phyloP scores from a whole-genome alignment of 257 asterid species.

The Orobanche coerulescens region DNA sequence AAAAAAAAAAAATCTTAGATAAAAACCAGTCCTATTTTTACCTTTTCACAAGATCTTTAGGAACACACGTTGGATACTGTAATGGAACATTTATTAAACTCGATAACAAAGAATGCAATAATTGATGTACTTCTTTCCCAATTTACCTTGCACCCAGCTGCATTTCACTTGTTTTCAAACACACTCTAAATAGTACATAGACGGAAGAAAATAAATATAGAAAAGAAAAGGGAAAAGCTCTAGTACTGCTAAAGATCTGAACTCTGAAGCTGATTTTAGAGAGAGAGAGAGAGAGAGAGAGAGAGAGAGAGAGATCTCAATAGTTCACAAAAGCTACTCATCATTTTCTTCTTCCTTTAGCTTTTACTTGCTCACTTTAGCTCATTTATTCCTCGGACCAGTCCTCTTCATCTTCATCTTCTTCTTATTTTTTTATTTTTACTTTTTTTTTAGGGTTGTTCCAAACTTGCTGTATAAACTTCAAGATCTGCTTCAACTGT shows the following conservation, averaged over 20 bases:
- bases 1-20: neutral
- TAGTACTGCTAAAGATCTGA: slow-evolving; percentile 45
- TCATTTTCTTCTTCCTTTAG: slow-evolving; percentile 30
- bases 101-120: slow-evolving; percentile 31
- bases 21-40: neutral
- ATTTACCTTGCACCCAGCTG: slow-evolving; percentile 6
- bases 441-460: slow-evolving; percentile 34
- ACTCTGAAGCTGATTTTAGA: slow-evolving; percentile 44
- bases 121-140: slow-evolving; percentile 36
- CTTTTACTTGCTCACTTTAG: slow-evolving; percentile 26
- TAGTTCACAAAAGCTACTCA: slow-evolving; percentile 49
- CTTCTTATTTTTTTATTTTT: neutral
- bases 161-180: neutral
- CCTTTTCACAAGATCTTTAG: neutral
- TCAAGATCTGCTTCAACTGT: slow-evolving; percentile 57
- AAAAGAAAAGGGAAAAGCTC: slow-evolving; percentile 20
- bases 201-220: neutral
- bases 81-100: neutral
- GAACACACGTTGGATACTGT: neutral
- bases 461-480: slow-evolving; percentile 25
- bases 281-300: slow-evolving; percentile 25
- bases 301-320: slow-evolving; percentile 39
- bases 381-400: slow-evolving; percentile 52
- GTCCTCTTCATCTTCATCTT: slow-evolving; percentile 26
- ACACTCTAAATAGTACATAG: neutral